phyloP scores from a whole-genome alignment of 2,329 filamentous ascomycete species.

The Botrytis hyacinthi region DNA sequence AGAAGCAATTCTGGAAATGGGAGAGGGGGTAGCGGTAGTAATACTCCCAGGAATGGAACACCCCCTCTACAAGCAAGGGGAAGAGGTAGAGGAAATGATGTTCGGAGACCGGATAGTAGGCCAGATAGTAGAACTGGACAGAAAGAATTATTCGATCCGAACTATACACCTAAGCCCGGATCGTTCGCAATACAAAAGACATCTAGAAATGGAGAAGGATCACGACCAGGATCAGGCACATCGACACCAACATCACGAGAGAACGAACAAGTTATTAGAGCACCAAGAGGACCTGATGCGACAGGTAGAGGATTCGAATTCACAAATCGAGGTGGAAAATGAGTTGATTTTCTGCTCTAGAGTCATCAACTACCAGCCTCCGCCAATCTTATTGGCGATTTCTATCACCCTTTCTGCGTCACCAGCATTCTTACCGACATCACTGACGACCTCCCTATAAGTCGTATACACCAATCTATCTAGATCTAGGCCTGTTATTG shows the following conservation, averaged over 20 bases:
- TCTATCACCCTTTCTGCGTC: conserved; percentile 83
- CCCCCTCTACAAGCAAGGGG: conserved; percentile 55
- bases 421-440: conserved; percentile 75
- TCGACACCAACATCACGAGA: conserved; percentile 53
- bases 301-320: conserved; percentile 78
- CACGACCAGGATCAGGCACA: conserved; percentile 44
- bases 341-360: conserved; percentile 44
- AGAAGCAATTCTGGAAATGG: conserved; percentile 13
- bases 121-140: conserved; percentile 39
- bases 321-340: conserved; percentile 58
- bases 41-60: conserved; percentile 60
- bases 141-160: conserved; percentile 75
- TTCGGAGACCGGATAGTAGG: conserved; percentile 28
- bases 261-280: conserved; percentile 66
- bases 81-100: conserved; percentile 43
- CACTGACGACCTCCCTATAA: conserved; percentile 89
- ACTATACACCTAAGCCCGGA: conserved; percentile 63
- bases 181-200: conserved; percentile 44
- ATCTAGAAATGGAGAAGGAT: conserved; percentile 42
- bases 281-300: conserved; percentile 74
- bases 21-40: conserved; percentile 18
- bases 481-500: conserved; percentile 66
- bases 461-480: conserved; percentile 78
- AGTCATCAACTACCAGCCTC: conserved; percentile 95
- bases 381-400: conserved; percentile 85